Evolutionary conservation across 345 rosid species (phyloP), one percentile per base, ranked within the genome.

Genomic region (Stellera chamaejasme): DNA sequence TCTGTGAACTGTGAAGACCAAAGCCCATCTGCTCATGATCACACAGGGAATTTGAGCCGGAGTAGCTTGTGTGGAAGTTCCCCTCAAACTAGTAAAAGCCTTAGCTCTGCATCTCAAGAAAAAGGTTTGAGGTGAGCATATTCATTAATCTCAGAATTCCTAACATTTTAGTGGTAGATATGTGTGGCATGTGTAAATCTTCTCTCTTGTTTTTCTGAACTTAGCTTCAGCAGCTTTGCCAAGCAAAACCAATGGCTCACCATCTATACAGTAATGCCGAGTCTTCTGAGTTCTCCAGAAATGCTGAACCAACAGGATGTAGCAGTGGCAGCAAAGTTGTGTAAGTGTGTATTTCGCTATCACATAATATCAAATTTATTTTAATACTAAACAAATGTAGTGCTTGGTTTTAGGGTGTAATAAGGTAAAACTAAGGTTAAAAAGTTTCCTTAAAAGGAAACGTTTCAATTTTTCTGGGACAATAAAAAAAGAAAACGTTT

Each of bases 221-320:
- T 7, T 45, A 48, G 53, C 58, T 54, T 67, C 63, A 65, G 72
- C 65, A 56, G 67, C 70, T 70, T 70, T 59, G 64, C 70, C 48
- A 67, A 58, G 62, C 78, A 81, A 62, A 79, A 69, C 32, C 79
- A 69, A 39, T 88, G 94, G 94, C 77, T 64, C 62, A 79, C 75
- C 1, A 77, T 85, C 66, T 85, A 88, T 63, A 88, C 78, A 12
- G 96, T 88, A 13, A 80, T 86, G 66, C 42, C 71, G 74, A 84
- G 76, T 71, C 64, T 78, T 60, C 62, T 71, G 42, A 66, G 69
- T 73, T 79, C 87, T 54, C 90, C 96, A 36, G 82, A 70, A 59
- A 61, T 66, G 57, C 80, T 66, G 63, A 62, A 26, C 41, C 45
- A 51, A 26, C 59, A 61, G 23, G 63, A 72, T 32, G 48, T 42